A percentile compares a stretch with the other conserved stretches of the same genome.
Conservation (phyloP, 441 rosid genomes). For the Syzygium syzygioides region DNA sequence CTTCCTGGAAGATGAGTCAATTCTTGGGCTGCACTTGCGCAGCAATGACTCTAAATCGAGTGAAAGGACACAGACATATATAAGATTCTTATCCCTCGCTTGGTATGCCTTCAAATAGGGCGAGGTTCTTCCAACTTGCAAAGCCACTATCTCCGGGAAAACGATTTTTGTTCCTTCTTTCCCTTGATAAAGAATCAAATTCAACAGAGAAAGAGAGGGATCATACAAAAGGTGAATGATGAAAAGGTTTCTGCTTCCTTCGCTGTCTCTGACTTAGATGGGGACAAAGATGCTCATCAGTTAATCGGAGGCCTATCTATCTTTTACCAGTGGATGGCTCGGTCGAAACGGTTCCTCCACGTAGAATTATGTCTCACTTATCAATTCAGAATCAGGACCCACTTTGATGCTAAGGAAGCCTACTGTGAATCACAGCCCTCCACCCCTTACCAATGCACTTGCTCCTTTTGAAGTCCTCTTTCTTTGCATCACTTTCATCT, state of each 20-base stretch:
- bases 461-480: constrained; percentile 6
- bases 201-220: not conserved
- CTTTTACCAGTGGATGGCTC: constrained; percentile 18
- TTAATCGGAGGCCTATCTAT: constrained; percentile 8
- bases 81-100: constrained; percentile 25
- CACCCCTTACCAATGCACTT: constrained; percentile 10
- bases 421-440: constrained; percentile 19
- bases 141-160: constrained; percentile 37
- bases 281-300: constrained; percentile 33
- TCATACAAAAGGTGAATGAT: not conserved
- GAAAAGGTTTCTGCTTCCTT: constrained; percentile 20
- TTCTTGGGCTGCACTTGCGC: not conserved
- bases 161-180: constrained; percentile 15
- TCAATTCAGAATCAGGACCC: constrained; percentile 41
- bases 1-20: not conserved
- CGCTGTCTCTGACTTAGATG: constrained; percentile 14
- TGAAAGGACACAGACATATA: constrained; percentile 6
- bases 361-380: constrained; percentile 20
- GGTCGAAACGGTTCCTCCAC: constrained; percentile 13
- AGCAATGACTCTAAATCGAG: not conserved
- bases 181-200: constrained; percentile 14
- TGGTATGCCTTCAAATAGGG: constrained; percentile 29
- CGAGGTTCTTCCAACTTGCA: constrained; percentile 8
- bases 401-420: constrained; percentile 30
- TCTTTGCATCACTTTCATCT: constrained; percentile 18